phyloP scores from a whole-genome alignment of 139 green algal genomes.

The Chlamydomonas asymmetrica region DNA sequence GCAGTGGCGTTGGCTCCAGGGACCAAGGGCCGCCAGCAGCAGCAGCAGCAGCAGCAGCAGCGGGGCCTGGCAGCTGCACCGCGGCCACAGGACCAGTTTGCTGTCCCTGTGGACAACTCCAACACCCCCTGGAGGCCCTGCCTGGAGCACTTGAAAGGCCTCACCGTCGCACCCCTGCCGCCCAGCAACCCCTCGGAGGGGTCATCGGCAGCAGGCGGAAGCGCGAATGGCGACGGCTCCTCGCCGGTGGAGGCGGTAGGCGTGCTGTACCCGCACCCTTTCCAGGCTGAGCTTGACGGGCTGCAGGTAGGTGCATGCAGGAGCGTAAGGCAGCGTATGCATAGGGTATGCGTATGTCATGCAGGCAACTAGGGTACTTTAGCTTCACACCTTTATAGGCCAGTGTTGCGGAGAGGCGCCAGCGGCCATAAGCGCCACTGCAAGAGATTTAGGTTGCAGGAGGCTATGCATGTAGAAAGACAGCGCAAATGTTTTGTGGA shows the following conservation, averaged over 20 bases:
- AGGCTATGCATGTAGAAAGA: no score
- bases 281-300: conserved; percentile 47
- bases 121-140: conserved; percentile 52
- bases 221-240: not conserved
- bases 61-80: conserved; percentile 4
- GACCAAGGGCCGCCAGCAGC: not conserved
- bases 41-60: conserved; percentile 7
- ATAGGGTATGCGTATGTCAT: not conserved
- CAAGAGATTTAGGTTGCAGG: no score
- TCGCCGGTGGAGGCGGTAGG: not conserved
- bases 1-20: not conserved
- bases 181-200: not conserved
- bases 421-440: no score
- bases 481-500: no score
- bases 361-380: no score
- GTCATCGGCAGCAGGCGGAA: not conserved
- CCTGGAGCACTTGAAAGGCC: conserved; percentile 24
- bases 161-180: conserved; percentile 11
- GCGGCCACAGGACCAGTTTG: conserved; percentile 65
- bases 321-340: not conserved
- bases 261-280: conserved; percentile 54
- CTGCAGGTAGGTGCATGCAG: conserved; percentile 32
- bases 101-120: conserved; percentile 61
- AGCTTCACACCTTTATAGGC: no score
- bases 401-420: no score